Base-by-base conservation (phyloP, 495 filamentous ascomycete species). In the Jackrogersella multiformis region DNA sequence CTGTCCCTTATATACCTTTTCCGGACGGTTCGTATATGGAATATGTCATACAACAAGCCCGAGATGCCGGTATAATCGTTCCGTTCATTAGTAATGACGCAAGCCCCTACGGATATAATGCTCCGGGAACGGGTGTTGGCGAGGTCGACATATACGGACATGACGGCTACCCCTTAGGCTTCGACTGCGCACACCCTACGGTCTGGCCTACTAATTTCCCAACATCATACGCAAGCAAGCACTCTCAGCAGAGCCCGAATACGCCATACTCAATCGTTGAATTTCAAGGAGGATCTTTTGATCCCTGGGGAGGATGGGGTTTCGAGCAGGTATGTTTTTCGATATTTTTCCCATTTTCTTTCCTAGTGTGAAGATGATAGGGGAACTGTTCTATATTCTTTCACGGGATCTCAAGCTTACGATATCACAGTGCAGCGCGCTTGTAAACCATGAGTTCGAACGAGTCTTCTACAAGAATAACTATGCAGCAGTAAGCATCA, bases 401-500 rank as follows among this genome's bases (percentile, higher is more conserved):
- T 12, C 15, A 23, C n/a, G n/a, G 12, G 15, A n/a, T n/a, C 20
- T 46, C 2, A 0, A 10, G 26, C 65, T 68, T 0, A 68, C 59
- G 42, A 12, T 3, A 21, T 20, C 42, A 59, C 16, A 68, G 58
- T 94, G 92, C 66, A 76, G 84, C 24, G 74, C 76, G 20, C 81
- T 92, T 18, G 71, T 91, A 20, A 89, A 89, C 61, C 75, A 86
- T 34, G 87, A 93, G 66, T 92, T 92, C 63, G 88, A 91, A 64
- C 77, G 91, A 28, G 89, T 94, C 4, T 90, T 92, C 67, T 92
- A 93, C 73, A 94, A 93, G 83, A 92, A 94, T 67, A 82, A 88
- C 71, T 87, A 88, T 52, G 86, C 85, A 32, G 86, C 87, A 44
- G 87, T 85, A 28, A 90, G 87, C 86, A 70, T 55, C 30, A 20